Percentiles rank a stretch among this genome's conserved stretches.
Evolutionary conservation across 768 basidiomycete species (phyloP).

Genomic region (Mycena albidolilacea): DNA sequence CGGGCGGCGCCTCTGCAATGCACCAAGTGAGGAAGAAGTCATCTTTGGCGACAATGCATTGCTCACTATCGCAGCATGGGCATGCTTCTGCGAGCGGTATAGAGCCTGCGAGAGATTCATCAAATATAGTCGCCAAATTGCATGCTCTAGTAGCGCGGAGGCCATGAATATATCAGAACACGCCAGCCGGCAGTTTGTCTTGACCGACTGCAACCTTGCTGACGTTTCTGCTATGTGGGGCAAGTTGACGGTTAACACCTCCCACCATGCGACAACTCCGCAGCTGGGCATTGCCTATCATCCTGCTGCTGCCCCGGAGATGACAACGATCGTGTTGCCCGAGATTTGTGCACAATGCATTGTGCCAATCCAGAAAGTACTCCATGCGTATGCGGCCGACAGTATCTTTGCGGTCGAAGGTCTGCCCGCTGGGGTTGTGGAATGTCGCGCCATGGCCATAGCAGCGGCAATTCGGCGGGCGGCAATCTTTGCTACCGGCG

Average conservation of each 20-base stretch:
- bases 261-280: too few relatives aligned
- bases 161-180: neutral
- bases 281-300: too few relatives aligned
- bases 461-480: constrained; percentile 13
- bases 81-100: constrained; percentile 15
- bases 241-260: too few relatives aligned
- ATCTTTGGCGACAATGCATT: constrained; percentile 9
- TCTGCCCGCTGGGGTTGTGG: neutral
- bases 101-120: constrained; percentile 23
- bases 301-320: too few relatives aligned
- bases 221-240: too few relatives aligned
- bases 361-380: neutral
- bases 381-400: constrained; percentile 2
- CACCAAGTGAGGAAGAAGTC: too few relatives aligned
- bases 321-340: neutral
- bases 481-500: neutral
- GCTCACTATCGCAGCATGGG: neutral
- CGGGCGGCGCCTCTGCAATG: neutral
- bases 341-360: neutral
- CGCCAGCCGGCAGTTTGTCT: neutral
- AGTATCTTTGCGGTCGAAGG: neutral
- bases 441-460: neutral
- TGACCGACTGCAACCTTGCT: neutral
- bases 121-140: constrained; percentile 15
- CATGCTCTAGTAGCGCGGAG: neutral